Base-by-base conservation (phyloP, 139 green algal genomes). In the Chlamydomonas schloesseri region DNA sequence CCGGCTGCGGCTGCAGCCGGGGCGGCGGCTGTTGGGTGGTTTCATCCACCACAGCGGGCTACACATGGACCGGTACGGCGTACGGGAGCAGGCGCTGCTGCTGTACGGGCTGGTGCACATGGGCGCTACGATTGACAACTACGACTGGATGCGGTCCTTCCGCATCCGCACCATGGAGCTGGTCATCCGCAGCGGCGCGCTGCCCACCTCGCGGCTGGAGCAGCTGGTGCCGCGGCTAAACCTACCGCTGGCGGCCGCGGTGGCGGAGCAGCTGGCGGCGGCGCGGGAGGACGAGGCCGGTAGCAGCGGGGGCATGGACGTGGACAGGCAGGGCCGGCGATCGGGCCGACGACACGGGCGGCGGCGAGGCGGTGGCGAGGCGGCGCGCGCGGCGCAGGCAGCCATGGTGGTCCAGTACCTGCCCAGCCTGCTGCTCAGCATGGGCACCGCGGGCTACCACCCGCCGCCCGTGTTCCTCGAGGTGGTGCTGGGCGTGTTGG, bases 1-100 rank as follows among this genome's bases (percentile, higher is more conserved):
- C 34, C 76, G 57, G 83, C 70, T 93, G n/a, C 4, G 71, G 21
- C 57, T 88, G 67, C 36, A 37, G 53, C 84, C 83, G 36, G 23
- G 31, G 20, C 47, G 33, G 42, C 31, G 2, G 67, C 36, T 67
- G 42, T 26, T 60, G 80, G 88, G 80, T 47, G 81, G 72, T 31
- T 62, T 89, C 36, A 17, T 86, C 57, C 33, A 53, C 36, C 84
- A 83, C 28, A 53, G 67, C 0, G 47, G 20, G 10, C 17, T 31
- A 3, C 50, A 87, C 24, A 76, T 65, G 31, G 14, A 46, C 37
- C 28, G 21, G 58, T 86, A 60, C 28, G 60, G 42, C 29, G 28
- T 71, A 11, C 69, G 58, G 46, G 73, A 86, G 81, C 81, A 81
- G 55, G 55, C 69, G 57, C 73, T 82, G 36, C 33, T 81, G 42